Conservation (phyloP, 192 early-diverging fungal species). For the Coemansia sp. region DNA sequence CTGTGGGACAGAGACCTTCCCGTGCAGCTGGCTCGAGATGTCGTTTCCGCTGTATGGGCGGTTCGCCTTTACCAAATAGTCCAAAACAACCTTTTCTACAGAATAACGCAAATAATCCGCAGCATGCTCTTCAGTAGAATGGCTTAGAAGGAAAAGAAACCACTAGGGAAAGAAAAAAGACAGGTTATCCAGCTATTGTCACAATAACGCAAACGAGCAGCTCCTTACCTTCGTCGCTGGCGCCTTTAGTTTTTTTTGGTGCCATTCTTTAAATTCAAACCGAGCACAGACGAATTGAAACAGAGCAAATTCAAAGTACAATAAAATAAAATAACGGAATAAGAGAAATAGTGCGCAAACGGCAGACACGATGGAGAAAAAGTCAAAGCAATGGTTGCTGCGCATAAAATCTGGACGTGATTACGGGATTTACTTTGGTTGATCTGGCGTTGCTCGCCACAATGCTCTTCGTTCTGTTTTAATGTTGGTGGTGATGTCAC, state of each 20-base stretch:
- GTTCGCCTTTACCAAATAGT: conserved; percentile 40
- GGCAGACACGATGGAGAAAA: background rate
- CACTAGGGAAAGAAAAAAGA: background rate
- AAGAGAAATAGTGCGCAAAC: background rate
- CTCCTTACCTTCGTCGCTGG: conserved; percentile 33
- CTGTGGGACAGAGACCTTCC: conserved; percentile 38
- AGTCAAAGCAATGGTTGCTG: conserved; percentile 1
- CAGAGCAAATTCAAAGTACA: background rate
- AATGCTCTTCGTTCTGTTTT: background rate
- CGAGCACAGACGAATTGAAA: background rate
- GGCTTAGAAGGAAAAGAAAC: background rate
- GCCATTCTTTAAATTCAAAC: conserved; percentile 21
- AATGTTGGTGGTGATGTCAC: background rate
- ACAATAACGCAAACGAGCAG: background rate
- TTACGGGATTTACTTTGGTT: background rate
- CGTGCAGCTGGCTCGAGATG: conserved; percentile 55
- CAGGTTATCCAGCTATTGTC: background rate
- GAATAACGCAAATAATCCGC: background rate
- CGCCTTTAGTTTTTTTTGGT: conserved; percentile 41
- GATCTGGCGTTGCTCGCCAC: too few species aligned
- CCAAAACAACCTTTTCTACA: conserved; percentile 37
- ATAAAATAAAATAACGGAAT: background rate
- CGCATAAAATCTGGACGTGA: conserved; percentile 2
- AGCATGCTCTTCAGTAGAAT: background rate
- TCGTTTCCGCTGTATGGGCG: conserved; percentile 55